Percentiles rank a stretch among this genome's conserved stretches.
These are phyloP conservation scores for Isatis lusitanica DNA, from an alignment of 441 rosid genomes.

Conservation along the genomic window DNA sequence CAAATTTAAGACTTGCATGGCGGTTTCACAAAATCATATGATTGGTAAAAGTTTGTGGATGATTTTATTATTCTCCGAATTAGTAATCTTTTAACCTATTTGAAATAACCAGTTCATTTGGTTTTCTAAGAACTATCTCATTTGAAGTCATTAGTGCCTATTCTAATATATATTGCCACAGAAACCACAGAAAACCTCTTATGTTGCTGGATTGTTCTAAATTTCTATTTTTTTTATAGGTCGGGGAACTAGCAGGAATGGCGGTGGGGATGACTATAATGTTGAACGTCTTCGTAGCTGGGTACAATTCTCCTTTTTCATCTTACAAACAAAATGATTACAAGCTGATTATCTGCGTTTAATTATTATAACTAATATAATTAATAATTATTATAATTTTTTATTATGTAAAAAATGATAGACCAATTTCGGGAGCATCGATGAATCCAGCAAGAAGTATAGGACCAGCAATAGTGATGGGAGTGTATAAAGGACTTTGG, in stretches of 20 bases:
- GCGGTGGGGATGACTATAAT: constrained; percentile 79
- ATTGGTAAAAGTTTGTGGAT: not conserved
- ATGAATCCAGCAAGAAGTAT: constrained; percentile 88
- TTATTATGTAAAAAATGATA: constrained; percentile 33
- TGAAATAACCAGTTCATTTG: not conserved
- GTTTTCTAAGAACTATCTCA: not conserved
- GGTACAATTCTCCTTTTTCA: constrained; percentile 38
- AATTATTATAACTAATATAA: not conserved
- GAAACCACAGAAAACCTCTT: not conserved
- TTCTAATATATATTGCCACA: not conserved
- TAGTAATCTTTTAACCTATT: not conserved
- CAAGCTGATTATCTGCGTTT: not conserved
- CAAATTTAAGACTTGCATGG: not conserved
- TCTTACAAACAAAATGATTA: not conserved
- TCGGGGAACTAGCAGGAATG: constrained; percentile 56
- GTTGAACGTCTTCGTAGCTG: constrained; percentile 70
- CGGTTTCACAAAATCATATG: not conserved
- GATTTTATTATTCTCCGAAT: not conserved
- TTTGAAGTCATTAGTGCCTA: not conserved
- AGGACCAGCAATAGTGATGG: constrained; percentile 72
- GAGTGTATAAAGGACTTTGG: constrained; percentile 59
- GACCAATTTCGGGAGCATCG: constrained; percentile 80
- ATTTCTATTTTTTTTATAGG: constrained; percentile 32
- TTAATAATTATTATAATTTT: too few species aligned
- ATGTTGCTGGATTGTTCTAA: not conserved